phyloP scores from a whole-genome alignment of 2,329 filamentous ascomycete species.

The Apiospora marii region DNA sequence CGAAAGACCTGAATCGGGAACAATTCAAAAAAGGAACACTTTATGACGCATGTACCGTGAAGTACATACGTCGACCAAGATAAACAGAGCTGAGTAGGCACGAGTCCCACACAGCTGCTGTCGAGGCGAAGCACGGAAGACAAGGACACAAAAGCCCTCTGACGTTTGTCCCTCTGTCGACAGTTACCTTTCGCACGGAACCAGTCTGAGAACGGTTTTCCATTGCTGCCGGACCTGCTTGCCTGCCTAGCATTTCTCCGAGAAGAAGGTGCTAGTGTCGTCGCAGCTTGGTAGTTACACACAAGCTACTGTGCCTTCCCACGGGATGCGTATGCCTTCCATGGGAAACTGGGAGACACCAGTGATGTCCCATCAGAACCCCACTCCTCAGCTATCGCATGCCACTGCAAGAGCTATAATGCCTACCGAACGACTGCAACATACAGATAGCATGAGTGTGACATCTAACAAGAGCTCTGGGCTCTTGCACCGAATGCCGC shows the following conservation, averaged over 20 bases:
- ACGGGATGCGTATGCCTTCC: background rate
- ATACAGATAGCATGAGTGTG: background rate
- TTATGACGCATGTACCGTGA: background rate
- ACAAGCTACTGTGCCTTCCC: background rate
- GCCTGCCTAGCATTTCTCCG: background rate
- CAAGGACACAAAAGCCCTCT: background rate
- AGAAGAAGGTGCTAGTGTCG: background rate
- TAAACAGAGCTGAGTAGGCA: background rate
- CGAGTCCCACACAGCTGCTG: background rate
- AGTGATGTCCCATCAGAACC: background rate
- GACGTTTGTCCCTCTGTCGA: background rate
- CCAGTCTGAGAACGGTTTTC: too few species aligned
- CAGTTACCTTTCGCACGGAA: too few species aligned
- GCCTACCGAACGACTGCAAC: background rate
- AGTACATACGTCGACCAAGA: background rate
- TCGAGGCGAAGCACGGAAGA: background rate
- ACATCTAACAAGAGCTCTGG: background rate
- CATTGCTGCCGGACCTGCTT: background rate
- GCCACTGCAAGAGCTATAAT: too few species aligned
- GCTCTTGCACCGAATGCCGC: background rate
- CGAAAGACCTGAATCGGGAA: background rate
- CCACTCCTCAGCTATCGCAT: background rate
- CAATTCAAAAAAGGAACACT: background rate
- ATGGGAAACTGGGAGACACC: background rate
- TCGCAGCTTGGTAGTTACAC: background rate